These are phyloP conservation scores for Penicillium sp. DNA, from an alignment of 2,329 filamentous ascomycete species.

Conservation along the genomic window DNA sequence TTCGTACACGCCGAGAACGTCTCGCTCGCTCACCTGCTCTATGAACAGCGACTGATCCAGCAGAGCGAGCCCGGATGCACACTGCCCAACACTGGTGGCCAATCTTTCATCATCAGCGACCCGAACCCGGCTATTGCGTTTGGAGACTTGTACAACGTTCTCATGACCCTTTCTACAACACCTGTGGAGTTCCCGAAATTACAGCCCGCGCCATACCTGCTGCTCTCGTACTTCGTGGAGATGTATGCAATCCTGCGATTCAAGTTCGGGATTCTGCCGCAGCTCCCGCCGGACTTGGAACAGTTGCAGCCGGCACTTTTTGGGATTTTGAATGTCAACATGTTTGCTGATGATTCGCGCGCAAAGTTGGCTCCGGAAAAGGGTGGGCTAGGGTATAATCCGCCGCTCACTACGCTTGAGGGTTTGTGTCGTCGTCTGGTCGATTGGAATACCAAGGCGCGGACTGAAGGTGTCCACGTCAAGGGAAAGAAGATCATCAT, in stretches of 20 bases:
- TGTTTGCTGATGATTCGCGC: conserved; percentile 31
- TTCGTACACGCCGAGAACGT: conserved; percentile 56
- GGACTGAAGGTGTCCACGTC: conserved; percentile 10
- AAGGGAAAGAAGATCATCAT: conserved; percentile 7
- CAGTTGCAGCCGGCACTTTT: conserved; percentile 37
- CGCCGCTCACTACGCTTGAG: conserved; percentile 34
- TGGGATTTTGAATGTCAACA: conserved; percentile 29
- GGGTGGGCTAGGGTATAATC: conserved; percentile 35
- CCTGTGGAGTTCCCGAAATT: conserved; percentile 31
- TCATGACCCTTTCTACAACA: conserved; percentile 31
- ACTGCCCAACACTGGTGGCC: conserved; percentile 42
- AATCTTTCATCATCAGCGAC: conserved; percentile 56
- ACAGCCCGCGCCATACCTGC: conserved; percentile 27
- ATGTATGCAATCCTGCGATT: conserved; percentile 32
- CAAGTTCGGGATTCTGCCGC: conserved; percentile 28
- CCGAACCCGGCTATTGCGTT: conserved; percentile 46
- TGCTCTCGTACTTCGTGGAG: conserved; percentile 36
- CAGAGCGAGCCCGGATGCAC: conserved; percentile 19
- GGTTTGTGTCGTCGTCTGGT: conserved; percentile 35
- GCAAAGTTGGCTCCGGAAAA: conserved; percentile 27
- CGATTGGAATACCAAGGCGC: conserved; percentile 35
- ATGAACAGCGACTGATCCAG: conserved; percentile 53
- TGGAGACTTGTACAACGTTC: conserved; percentile 32
- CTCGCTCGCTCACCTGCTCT: conserved; percentile 55
- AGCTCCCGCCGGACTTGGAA: conserved; percentile 26